Percentiles rank a stretch among this genome's conserved stretches.
phyloP scores from a whole-genome alignment of 352 stramenopile species.

The Pythium guiyangense region DNA sequence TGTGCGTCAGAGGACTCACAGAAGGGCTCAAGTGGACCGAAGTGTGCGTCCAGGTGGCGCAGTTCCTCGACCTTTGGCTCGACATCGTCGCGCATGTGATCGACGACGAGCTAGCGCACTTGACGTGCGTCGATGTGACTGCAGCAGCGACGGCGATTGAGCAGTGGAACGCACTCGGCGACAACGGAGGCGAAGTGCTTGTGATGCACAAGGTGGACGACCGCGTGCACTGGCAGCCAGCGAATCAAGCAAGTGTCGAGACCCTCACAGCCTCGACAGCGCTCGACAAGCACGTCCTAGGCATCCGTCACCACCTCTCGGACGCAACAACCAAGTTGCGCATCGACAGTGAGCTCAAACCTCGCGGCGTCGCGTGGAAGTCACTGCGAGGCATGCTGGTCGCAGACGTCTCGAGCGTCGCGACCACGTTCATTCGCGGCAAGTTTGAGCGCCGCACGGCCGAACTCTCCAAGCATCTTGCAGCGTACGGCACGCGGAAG shows the following conservation, averaged over 20 bases:
- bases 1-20: background rate
- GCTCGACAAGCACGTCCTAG: background rate
- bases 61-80: background rate
- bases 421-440: background rate
- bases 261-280: background rate
- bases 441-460: background rate
- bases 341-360: background rate
- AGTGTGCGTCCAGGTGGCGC: background rate
- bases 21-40: conserved; percentile 2
- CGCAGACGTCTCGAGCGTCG: background rate
- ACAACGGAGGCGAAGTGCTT: background rate
- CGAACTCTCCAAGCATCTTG: background rate
- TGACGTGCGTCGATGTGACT: background rate
- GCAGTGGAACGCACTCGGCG: background rate
- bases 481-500: background rate
- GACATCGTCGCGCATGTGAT: background rate
- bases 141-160: background rate
- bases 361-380: background rate
- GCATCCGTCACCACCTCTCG: too few relatives aligned
- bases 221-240: background rate
- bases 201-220: background rate
- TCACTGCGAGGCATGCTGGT: background rate
- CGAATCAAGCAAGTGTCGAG: background rate
- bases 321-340: background rate
- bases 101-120: conserved; percentile 1